Evolutionary conservation across 2,329 filamentous ascomycete genomes (phyloP), one percentile per base, ranked within the genome.

Genomic region (Colletotrichum camelliae): DNA sequence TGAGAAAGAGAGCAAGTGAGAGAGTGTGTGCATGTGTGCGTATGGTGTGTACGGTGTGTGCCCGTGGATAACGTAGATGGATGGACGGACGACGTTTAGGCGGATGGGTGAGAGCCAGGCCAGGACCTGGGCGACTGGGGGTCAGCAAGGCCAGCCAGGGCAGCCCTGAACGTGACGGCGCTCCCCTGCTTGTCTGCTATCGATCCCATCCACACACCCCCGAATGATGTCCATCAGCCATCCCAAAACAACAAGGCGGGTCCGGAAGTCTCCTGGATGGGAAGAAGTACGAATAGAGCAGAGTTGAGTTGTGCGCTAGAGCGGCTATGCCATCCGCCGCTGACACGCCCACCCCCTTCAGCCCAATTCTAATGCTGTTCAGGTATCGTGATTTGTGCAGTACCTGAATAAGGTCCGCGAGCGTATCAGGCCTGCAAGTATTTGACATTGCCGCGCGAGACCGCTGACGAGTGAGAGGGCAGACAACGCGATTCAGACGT

Each of bases 321-420:
- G 72, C 75, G 75, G 72, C 75, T 75, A 72, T 64, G 72, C 43
- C 64, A 72, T 67, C 67, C 75, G 67, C 73, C 68, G 60, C 73
- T 52, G 73, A 76, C 75, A 72, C 68, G 72, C 64, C 72, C 31
- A 70, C 67, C 72, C 72, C 69, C 31, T 67, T 72, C 72, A 75
- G 69, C 73, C 73, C 70, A 67, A 64, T 75, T 15, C 57, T 68
- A 67, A 75, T 70, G 64, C 73, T 72, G 62, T 67, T 62, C 72
- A 48, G 43, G 72, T 62, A 57, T 72, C 55, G 72, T 39, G 64
- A 55, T 65, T 64, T 71, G 60, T 62, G 67, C 67, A 62, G 57
- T 52, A 62, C 67, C 73, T 73, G 70, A 60, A 75, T 68, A 67
- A 68, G 69, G 73, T 64, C 73, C 70, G 70, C 73, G 70, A 65